Percentiles rank a stretch among this genome's conserved stretches.
These are phyloP conservation scores for Teratosphaeriaceae sp. DNA, from an alignment of 2,329 filamentous ascomycete genomes.

Conservation along the genomic window DNA sequence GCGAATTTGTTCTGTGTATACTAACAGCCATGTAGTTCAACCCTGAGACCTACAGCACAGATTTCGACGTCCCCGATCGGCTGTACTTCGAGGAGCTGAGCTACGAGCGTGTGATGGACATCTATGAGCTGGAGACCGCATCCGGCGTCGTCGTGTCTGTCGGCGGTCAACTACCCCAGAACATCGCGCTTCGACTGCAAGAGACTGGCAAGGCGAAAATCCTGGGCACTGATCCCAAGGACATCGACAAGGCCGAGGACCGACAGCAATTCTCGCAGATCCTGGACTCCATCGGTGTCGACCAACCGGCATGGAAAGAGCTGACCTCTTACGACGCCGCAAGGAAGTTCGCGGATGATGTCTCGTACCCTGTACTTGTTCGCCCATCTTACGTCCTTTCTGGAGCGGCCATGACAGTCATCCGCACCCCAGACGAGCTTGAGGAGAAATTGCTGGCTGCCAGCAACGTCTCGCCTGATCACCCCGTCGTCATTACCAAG, in stretches of 20 bases:
- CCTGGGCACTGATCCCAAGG: slow-evolving; percentile 83
- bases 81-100: slow-evolving; percentile 96
- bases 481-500: slow-evolving; percentile 96
- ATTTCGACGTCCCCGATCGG: slow-evolving; percentile 82
- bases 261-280: slow-evolving; percentile 98
- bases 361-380: slow-evolving; percentile 91
- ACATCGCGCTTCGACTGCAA: slow-evolving; percentile 91
- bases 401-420: slow-evolving; percentile 97
- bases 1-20: neutral
- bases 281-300: slow-evolving; percentile 90
- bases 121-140: slow-evolving; percentile 68
- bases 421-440: slow-evolving; percentile 78
- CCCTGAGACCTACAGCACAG: slow-evolving; percentile 73
- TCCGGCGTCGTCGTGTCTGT: slow-evolving; percentile 90
- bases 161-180: slow-evolving; percentile 92
- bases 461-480: slow-evolving; percentile 84
- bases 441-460: slow-evolving; percentile 93
- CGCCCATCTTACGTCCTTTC: slow-evolving; percentile 94
- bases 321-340: slow-evolving; percentile 83
- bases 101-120: slow-evolving; percentile 95
- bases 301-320: slow-evolving; percentile 98
- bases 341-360: slow-evolving; percentile 75
- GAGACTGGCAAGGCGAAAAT: slow-evolving; percentile 85
- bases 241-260: slow-evolving; percentile 98
- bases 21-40: slow-evolving; percentile 3